A percentile compares a stretch with the other conserved stretches of the same genome.
Conservation (phyloP, 1,139 yeast species). For the Wickerhamomyces sp. region DNA sequence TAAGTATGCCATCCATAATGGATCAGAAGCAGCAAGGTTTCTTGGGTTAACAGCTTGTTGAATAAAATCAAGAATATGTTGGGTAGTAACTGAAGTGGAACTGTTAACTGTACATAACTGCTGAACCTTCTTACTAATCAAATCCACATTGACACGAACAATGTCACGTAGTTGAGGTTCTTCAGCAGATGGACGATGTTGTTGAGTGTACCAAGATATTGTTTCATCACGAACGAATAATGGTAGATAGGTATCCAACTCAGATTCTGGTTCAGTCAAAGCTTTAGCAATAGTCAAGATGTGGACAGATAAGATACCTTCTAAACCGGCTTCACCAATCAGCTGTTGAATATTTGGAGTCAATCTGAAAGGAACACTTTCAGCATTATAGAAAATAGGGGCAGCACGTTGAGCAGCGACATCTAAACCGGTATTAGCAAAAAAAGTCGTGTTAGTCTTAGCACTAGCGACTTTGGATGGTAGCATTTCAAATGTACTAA, state of each 20-base stretch:
- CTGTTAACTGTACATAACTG: conserved; percentile 78
- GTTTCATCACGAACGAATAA: conserved; percentile 94
- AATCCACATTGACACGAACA: conserved; percentile 83
- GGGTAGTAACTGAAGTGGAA: conserved; percentile 81
- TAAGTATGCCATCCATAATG: conserved; percentile 94
- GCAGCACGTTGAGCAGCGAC: conserved; percentile 59
- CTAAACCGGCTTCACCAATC: conserved; percentile 89
- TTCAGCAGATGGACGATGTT: conserved; percentile 50
- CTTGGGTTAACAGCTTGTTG: conserved; percentile 96
- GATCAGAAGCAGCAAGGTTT: conserved; percentile 87
- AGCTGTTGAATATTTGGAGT: conserved; percentile 93
- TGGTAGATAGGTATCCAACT: conserved; percentile 80
- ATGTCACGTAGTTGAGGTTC: conserved; percentile 83
- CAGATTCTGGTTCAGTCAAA: conserved; percentile 85
- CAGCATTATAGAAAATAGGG: conserved; percentile 91
- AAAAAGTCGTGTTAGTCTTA: conserved; percentile 35
- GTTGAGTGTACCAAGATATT: conserved; percentile 87
- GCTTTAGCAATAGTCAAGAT: conserved; percentile 85
- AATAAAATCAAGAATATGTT: conserved; percentile 83
- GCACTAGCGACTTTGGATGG: conserved; percentile 73
- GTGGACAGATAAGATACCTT: conserved; percentile 85
- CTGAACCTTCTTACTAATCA: conserved; percentile 64
- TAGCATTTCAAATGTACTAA: conserved; percentile 93
- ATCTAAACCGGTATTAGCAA: conserved; percentile 54
- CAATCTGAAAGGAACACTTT: conserved; percentile 91